Percentiles rank a stretch among this genome's conserved stretches.
These are phyloP conservation scores for Penicillium simplicissimum DNA, from an alignment of 495 filamentous ascomycete genomes.

Conservation along the genomic window DNA sequence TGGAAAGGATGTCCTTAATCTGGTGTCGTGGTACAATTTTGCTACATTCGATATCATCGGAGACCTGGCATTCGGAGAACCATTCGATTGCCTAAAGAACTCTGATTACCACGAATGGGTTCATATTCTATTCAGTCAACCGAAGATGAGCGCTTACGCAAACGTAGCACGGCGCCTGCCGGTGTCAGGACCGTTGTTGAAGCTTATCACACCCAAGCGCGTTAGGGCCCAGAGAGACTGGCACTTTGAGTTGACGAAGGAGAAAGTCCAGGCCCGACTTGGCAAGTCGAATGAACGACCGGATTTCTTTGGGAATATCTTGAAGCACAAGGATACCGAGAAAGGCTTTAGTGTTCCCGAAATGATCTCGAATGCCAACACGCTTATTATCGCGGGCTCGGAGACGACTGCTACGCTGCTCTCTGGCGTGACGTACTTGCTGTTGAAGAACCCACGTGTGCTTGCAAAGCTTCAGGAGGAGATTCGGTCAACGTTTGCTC, in stretches of 20 bases:
- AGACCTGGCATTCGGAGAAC: conserved; percentile 60
- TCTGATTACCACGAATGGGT: conserved; percentile 59
- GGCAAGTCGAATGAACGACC: conserved; percentile 20
- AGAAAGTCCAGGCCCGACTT: conserved; percentile 22
- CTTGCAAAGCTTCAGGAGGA: conserved; percentile 50
- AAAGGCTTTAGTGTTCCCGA: conserved; percentile 44
- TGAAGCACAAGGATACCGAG: conserved; percentile 20
- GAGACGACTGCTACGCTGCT: conserved; percentile 65
- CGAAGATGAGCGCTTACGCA: conserved; percentile 28
- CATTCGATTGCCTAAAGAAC: conserved; percentile 55
- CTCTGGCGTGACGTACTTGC: conserved; percentile 51
- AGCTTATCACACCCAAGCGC: conserved; percentile 22
- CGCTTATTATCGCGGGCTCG: conserved; percentile 51
- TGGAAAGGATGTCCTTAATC: conserved; percentile 34
- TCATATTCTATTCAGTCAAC: conserved; percentile 40
- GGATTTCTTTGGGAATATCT: conserved; percentile 26
- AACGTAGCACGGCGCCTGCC: conserved; percentile 29
- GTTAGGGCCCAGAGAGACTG: conserved; percentile 30
- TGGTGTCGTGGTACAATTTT: conserved; percentile 58
- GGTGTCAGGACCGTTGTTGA: conserved; percentile 1
- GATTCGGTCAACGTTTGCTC: conserved; percentile 48
- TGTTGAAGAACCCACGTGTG: conserved; percentile 47
- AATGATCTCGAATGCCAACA: conserved; percentile 42
- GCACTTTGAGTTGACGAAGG: conserved; percentile 16
- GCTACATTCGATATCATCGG: conserved; percentile 65